Base-by-base conservation (phyloP, 2,329 filamentous ascomycete species). In the Colletotrichum spinosum region DNA sequence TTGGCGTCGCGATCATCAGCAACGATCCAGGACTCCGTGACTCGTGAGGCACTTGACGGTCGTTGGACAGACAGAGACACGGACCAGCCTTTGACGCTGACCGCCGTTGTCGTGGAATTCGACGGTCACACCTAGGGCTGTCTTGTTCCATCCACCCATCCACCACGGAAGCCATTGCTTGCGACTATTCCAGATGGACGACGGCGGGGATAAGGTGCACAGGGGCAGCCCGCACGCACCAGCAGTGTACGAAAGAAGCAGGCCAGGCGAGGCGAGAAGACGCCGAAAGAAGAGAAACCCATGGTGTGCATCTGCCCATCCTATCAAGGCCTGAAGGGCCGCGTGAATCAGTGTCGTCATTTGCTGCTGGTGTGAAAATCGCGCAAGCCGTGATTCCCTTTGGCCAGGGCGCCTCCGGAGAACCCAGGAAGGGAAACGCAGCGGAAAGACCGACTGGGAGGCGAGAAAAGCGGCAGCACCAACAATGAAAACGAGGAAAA, bases 361-460 rank as follows among this genome's bases (percentile, higher is more conserved):
- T 61, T 42, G 63, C 42, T 63, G 52, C 52, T 41, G 46, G 37
- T 41, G 63, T 41, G 50, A 66, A 66, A 66, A 66, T 66, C 63
- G 63, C 63, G 63, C 63, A 66, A 56, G 48, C 41, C 41, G 25
- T 44, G 44, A 10, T 49, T 54, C 39, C 58, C 48, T 41, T 52
- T 46, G 51, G 51, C 39, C 52, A 53, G 53, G 58, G 63, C 58
- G 8, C 8, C 15, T 38, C 54, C 62, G 58, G 58, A 65, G 51
- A 56, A 35, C 17, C 46, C 58, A 62, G 58, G 55, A 45, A 65
- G 42, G 62, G 58, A 49, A 56, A 62, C 62, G 60, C 55, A 25
- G 52, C 52, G 58, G 52, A 62, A 65, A 25, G 48, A 11, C 52
- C 52, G 34, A 25, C 52, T 55, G 12, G 57, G 56, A 52, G 54